A percentile compares a stretch with the other conserved stretches of the same genome.
Evolutionary conservation across 768 basidiomycete species (phyloP).

Genomic region (Austroboletus eburneus): DNA sequence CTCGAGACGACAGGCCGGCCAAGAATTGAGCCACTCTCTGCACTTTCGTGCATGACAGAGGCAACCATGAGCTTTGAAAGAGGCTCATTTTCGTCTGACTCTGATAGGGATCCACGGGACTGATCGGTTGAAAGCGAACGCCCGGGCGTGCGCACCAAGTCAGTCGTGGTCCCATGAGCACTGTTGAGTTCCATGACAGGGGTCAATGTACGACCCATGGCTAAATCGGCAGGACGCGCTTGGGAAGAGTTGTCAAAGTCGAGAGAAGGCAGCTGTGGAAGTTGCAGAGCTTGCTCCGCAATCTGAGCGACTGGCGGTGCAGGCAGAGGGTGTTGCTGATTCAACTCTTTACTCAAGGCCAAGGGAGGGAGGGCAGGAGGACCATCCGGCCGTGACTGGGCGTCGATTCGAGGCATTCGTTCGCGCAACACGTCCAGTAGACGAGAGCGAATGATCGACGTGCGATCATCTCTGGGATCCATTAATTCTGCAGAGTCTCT

Average conservation of each 20-base stretch:
- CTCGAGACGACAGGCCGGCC: conserved; percentile 21
- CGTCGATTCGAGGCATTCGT: conserved; percentile 49
- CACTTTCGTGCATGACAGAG: conserved; percentile 19
- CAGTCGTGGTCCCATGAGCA: conserved; percentile 26
- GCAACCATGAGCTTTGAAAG: conserved; percentile 16
- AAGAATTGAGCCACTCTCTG: conserved; percentile 13
- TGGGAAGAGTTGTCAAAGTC: conserved; percentile 37
- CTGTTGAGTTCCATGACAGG: conserved; percentile 61
- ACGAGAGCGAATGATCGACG: conserved; percentile 60
- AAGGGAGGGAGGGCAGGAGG: conserved; percentile 19
- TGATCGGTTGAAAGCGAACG: conserved; percentile 19
- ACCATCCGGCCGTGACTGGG: conserved; percentile 6
- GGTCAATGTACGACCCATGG: conserved; percentile 41
- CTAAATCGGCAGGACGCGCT: conserved; percentile 19
- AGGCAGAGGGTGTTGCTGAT: conserved; percentile 27
- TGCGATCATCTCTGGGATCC: conserved; percentile 75
- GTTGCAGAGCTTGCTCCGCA: conserved; percentile 10
- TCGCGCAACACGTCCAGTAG: conserved; percentile 60
- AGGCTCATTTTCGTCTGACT: conserved; percentile 26
- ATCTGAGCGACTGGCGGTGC: conserved; percentile 15
- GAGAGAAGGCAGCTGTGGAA: conserved; percentile 59
- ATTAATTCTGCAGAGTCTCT: conserved; percentile 75
- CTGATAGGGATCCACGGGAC: conserved; percentile 11
- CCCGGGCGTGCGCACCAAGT: conserved; percentile 13
- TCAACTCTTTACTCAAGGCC: conserved; percentile 10